Evolutionary conservation across 805 yeast species (phyloP).

Genomic region (Tetrapisispora phaffii): DNA sequence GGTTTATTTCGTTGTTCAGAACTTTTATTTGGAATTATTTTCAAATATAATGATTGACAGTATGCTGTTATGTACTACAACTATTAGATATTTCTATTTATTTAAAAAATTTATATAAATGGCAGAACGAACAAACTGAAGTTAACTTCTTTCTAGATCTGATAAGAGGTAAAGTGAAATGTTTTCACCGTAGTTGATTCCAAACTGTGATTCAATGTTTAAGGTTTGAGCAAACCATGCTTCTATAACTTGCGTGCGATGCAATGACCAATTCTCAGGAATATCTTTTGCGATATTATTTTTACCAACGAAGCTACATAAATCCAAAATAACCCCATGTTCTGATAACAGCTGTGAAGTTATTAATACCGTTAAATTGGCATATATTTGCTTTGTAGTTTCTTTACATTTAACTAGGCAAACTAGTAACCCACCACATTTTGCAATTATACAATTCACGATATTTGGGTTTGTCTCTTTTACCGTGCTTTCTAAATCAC

Average conservation of each 20-base stretch:
- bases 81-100: too few species aligned
- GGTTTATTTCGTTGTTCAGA: too few species aligned
- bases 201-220: conserved; percentile 35
- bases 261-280: conserved; percentile 58
- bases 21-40: too few species aligned
- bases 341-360: conserved; percentile 68
- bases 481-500: conserved; percentile 67
- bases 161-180: conserved; percentile 49
- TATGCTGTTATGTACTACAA: too few species aligned
- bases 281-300: conserved; percentile 24
- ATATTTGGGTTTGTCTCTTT: conserved; percentile 41
- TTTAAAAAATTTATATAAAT: too few species aligned
- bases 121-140: too few species aligned
- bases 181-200: conserved; percentile 59
- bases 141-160: conserved; percentile 31
- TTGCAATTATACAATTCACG: conserved; percentile 53
- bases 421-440: conserved; percentile 70
- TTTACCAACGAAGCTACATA: conserved; percentile 64
- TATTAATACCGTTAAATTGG: conserved; percentile 75
- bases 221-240: conserved; percentile 45
- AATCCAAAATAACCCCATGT: conserved; percentile 75
- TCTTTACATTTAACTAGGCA: conserved; percentile 60
- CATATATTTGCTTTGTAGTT: conserved; percentile 35
- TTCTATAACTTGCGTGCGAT: conserved; percentile 57
- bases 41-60: too few species aligned